A percentile compares a stretch with the other conserved stretches of the same genome.
These are phyloP conservation scores for Musa beccarii DNA, from an alignment of 176 grass and related monocot species.

Conservation along the genomic window DNA sequence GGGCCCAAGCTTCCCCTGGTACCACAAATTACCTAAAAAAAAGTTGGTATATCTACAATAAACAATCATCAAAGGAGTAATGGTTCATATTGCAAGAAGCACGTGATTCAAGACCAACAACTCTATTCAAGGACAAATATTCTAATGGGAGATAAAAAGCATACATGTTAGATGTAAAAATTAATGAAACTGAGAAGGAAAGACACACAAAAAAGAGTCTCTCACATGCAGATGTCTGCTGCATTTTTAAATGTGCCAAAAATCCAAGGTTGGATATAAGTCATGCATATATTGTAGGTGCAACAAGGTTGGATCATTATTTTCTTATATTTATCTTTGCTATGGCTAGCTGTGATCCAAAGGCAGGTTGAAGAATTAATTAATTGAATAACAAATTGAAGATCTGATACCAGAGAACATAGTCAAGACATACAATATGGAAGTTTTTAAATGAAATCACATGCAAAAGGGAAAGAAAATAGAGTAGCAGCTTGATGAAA, in stretches of 20 bases:
- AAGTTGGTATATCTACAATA: neutral
- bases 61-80: neutral
- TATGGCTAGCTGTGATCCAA: neutral
- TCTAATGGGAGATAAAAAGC: too few relatives aligned
- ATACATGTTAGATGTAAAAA: too few relatives aligned
- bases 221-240: too few relatives aligned
- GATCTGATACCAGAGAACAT: neutral
- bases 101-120: neutral
- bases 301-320: neutral
- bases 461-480: neutral
- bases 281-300: neutral
- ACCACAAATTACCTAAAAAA: constrained; percentile 70
- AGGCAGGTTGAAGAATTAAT: neutral
- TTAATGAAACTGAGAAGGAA: too few relatives aligned
- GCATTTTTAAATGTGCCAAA: too few relatives aligned
- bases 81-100: neutral
- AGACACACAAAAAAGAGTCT: too few relatives aligned
- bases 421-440: neutral
- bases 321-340: neutral
- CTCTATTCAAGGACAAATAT: too few relatives aligned
- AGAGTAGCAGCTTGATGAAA: neutral
- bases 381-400: neutral
- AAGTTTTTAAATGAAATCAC: too few relatives aligned
- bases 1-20: constrained; percentile 60
- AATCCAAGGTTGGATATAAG: too few relatives aligned